Conservation (phyloP, 768 basidiomycete genomes). For the Phaeotremella skinneri region DNA sequence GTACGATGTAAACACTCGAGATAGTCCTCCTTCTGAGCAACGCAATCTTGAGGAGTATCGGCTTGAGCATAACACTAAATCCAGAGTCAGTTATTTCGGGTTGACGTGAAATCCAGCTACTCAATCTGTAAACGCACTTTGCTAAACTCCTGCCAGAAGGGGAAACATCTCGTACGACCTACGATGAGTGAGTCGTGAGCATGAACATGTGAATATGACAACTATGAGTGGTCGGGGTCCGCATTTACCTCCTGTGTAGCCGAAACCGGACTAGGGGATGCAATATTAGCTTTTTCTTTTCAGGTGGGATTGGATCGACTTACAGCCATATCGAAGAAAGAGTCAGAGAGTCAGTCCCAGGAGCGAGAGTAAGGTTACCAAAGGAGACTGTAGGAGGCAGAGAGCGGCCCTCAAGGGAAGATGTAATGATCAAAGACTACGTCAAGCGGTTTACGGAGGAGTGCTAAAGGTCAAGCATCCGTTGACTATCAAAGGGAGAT, state of each 20-base stretch:
- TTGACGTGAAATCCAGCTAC: not conserved
- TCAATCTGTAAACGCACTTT: slow-evolving; percentile 30
- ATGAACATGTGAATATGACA: slow-evolving; percentile 9
- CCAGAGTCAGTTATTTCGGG: not conserved
- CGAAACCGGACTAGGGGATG: slow-evolving; percentile 61
- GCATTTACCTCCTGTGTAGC: slow-evolving; percentile 62
- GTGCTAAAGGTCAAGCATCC: too few species aligned
- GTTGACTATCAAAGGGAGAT: too few species aligned
- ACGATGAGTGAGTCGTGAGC: not conserved
- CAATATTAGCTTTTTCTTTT: not conserved
- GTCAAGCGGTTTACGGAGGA: too few species aligned
- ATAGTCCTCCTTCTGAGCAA: slow-evolving; percentile 74
- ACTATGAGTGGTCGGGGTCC: not conserved
- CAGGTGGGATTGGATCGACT: not conserved
- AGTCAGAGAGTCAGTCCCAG: not conserved
- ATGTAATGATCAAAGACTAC: too few species aligned
- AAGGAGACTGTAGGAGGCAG: not conserved
- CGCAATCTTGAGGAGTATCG: slow-evolving; percentile 71
- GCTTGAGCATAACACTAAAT: slow-evolving; percentile 78
- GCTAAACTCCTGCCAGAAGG: slow-evolving; percentile 76
- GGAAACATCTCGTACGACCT: slow-evolving; percentile 84
- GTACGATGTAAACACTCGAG: slow-evolving; percentile 84
- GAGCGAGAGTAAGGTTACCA: slow-evolving; percentile 1
- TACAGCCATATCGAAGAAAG: not conserved
- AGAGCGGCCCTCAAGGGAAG: too few species aligned